Evolutionary conservation across 768 basidiomycete genomes (phyloP).

Genomic region (Clitopilus hobsonii): DNA sequence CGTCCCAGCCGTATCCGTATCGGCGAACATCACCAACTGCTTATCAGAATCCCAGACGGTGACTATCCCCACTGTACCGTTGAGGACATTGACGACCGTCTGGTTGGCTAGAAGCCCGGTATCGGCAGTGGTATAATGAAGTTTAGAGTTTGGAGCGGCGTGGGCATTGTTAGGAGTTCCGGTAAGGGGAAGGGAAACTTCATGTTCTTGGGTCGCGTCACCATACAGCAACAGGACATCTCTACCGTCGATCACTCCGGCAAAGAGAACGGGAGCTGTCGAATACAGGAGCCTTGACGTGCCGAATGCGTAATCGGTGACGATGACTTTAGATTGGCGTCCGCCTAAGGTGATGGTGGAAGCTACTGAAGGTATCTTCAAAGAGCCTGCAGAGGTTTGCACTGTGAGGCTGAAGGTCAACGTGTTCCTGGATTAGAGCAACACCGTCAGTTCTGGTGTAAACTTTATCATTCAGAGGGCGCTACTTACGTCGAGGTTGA

Average conservation of each 20-base stretch:
- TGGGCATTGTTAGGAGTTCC: constrained; percentile 40
- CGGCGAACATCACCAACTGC: constrained; percentile 66
- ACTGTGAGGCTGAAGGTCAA: constrained; percentile 59
- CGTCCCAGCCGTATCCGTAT: constrained; percentile 58
- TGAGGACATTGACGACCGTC: constrained; percentile 49
- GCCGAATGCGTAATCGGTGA: constrained; percentile 73
- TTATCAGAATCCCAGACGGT: constrained; percentile 63
- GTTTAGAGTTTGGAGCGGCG: constrained; percentile 16
- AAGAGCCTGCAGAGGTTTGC: constrained; percentile 41
- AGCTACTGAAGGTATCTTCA: constrained; percentile 55
- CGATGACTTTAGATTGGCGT: constrained; percentile 68
- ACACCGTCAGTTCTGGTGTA: no score
- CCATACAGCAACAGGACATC: constrained; percentile 65
- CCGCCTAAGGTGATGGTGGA: constrained; percentile 57
- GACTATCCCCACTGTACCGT: constrained; percentile 53
- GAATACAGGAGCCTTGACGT: constrained; percentile 56
- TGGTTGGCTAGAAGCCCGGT: not conserved
- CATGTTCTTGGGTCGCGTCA: constrained; percentile 49
- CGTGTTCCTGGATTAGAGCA: constrained; percentile 32
- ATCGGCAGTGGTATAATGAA: constrained; percentile 21
- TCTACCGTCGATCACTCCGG: constrained; percentile 54
- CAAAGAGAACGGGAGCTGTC: constrained; percentile 70
- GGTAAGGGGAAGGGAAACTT: constrained; percentile 39
- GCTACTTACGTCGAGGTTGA: constrained; percentile 59
- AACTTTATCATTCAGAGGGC: no score